Percentiles rank a stretch among this genome's conserved stretches.
These are phyloP conservation scores for Laburnicola sp. DNA, from an alignment of 2,329 filamentous ascomycete genomes.

Conservation along the genomic window DNA sequence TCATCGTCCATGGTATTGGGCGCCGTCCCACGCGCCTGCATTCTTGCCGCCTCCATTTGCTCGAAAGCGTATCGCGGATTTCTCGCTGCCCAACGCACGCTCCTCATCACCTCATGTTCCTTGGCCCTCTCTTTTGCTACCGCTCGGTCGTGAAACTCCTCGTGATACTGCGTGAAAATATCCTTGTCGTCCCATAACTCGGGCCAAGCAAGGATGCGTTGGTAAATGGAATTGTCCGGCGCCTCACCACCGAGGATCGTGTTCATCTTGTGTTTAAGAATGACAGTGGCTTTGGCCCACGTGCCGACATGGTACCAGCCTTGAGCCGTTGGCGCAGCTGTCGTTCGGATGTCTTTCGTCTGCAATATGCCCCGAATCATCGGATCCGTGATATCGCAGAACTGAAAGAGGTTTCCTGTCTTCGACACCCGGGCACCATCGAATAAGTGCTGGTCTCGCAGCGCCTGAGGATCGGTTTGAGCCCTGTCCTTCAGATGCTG, in stretches of 20 bases:
- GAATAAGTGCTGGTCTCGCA: constrained; percentile 67
- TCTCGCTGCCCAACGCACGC: constrained; percentile 36
- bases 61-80: constrained; percentile 42
- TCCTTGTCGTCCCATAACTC: constrained; percentile 39
- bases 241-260: constrained; percentile 43
- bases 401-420: constrained; percentile 91
- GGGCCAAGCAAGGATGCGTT: constrained; percentile 38
- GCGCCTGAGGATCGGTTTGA: constrained; percentile 25
- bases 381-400: constrained; percentile 88
- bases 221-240: constrained; percentile 36
- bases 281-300: constrained; percentile 78
- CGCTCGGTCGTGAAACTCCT: constrained; percentile 32
- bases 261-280: constrained; percentile 83
- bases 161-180: constrained; percentile 31
- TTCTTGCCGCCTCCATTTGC: constrained; percentile 26
- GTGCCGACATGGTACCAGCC: constrained; percentile 86
- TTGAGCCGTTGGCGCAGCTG: constrained; percentile 56
- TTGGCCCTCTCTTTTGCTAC: constrained; percentile 26
- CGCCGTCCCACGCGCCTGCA: neutral
- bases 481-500: constrained; percentile 30
- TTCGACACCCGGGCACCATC: constrained; percentile 73
- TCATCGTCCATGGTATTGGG: constrained; percentile 17
- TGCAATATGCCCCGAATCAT: constrained; percentile 68
- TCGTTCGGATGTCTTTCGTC: constrained; percentile 55
- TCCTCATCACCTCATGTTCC: constrained; percentile 40